Base-by-base conservation (phyloP, 331 rosid genomes). In the Malus hybrid region DNA sequence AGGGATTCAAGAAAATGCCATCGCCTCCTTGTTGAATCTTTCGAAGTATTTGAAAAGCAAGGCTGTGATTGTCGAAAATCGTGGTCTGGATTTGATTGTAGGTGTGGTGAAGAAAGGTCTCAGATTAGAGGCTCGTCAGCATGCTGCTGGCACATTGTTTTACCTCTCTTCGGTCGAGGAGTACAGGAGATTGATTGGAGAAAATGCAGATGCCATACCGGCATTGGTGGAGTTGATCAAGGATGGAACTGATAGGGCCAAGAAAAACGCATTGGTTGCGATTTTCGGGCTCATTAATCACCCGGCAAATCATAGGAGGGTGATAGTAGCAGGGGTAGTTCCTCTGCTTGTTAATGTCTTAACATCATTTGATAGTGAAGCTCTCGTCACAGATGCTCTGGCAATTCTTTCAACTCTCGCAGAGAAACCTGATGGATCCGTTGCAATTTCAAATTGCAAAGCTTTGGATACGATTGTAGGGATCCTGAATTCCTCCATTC, bases 241-340 rank as follows among this genome's bases (percentile, higher is more conserved):
- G 68, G 80, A 80, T 1, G 92, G 85, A 3, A 29, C 87, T 0
- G 80, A 82, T 24, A 81, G 90, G 10, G 85, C 89, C 63, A 83
- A 84, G 83, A 94, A 87, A 83, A 92, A 90, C 9, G 87, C 92
- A 3, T 70, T 94, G 89, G 93, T 89, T 76, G 90, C 96, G 11
- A 71, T 92, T 3, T 90, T 80, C 13, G 90, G 88, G 32, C 88
- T 94, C 39, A 87, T 92, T 1, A 44, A 77, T 29, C 70, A 82
- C 79, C 84, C 79, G 5, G 90, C 66, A 46, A 94, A 90, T 46
- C 96, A 88, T 14, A 70, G 46, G 29, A 84, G 74, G 76, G 87
- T 86, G 39, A 24, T 94, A 14, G 81, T 79, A 67, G 79, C 83
- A 18, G 96, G 86, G 65, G 78, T 62, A 67, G 74, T 90, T 57